Conservation (phyloP, 2,329 filamentous ascomycete species). For the Sarocladium kiliense region DNA sequence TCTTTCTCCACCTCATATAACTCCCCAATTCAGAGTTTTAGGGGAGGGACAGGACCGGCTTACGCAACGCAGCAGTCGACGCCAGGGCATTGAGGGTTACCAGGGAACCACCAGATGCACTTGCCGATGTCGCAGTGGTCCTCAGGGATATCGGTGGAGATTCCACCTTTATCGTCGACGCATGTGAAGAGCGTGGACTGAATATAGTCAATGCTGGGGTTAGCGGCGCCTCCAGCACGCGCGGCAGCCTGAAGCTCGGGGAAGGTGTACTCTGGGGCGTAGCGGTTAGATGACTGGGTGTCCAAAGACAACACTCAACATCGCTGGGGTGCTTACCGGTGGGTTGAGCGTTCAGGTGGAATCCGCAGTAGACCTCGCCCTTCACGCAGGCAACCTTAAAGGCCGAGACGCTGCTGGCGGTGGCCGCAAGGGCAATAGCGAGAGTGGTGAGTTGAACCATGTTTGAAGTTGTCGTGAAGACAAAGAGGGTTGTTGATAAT, state of each 20-base stretch:
- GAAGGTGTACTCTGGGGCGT: neutral
- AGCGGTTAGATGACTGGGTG: neutral
- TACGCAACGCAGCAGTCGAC: neutral
- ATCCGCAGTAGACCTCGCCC: neutral
- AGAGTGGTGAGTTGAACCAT: conserved; percentile 7
- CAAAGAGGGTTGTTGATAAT: neutral
- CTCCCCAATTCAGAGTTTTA: too few species aligned
- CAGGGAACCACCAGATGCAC: neutral
- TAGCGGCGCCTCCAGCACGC: neutral
- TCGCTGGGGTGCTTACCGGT: neutral
- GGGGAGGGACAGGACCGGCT: neutral
- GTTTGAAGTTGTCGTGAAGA: neutral
- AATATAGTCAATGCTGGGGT: neutral
- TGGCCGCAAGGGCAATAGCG: conserved; percentile 4
- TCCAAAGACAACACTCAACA: too few species aligned
- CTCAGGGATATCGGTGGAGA: neutral
- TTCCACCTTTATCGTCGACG: neutral
- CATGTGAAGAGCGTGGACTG: neutral
- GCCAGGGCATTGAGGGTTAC: neutral
- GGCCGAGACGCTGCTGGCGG: conserved; percentile 3
- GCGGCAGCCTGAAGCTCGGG: neutral
- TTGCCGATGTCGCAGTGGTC: neutral
- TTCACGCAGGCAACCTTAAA: neutral
- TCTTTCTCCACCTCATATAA: too few species aligned
- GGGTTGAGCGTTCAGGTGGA: neutral